A percentile compares a stretch with the other conserved stretches of the same genome.
Conservation (phyloP, 2,329 filamentous ascomycete genomes). For the Fusarium sulawesiense region DNA sequence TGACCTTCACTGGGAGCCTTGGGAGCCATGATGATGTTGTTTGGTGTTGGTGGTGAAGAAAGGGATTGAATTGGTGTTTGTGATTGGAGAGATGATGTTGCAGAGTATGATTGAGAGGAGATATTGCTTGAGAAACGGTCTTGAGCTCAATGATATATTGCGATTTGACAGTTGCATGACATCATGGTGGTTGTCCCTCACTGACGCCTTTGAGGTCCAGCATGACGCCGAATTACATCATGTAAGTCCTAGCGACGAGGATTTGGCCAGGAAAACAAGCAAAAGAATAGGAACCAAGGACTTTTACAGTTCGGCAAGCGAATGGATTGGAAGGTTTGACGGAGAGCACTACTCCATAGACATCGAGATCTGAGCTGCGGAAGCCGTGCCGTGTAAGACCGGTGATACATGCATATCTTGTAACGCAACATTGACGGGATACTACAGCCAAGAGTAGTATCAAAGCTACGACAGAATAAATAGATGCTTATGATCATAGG, state of each 20-base stretch:
- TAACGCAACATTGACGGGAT: not conserved
- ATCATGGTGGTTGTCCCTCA: slow-evolving; percentile 28
- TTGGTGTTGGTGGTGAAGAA: not conserved
- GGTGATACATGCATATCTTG: not conserved
- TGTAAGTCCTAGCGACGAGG: slow-evolving; percentile 17
- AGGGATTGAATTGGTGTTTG: not conserved
- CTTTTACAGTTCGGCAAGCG: slow-evolving; percentile 1
- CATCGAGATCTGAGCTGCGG: slow-evolving; percentile 28
- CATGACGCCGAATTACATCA: slow-evolving; percentile 43
- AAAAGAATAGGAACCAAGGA: slow-evolving; percentile 4
- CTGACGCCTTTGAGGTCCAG: slow-evolving; percentile 20
- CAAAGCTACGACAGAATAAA: not conserved
- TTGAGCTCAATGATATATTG: slow-evolving; percentile 34
- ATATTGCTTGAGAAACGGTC: not conserved
- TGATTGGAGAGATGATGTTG: not conserved
- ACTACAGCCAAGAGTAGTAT: not conserved
- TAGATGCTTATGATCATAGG: not conserved
- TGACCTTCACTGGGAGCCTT: slow-evolving; percentile 34
- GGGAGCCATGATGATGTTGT: slow-evolving; percentile 33
- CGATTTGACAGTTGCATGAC: slow-evolving; percentile 21
- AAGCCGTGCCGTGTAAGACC: not conserved
- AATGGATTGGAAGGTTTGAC: slow-evolving; percentile 23
- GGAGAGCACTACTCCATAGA: not conserved
- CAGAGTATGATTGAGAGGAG: not conserved
- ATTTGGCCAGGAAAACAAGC: slow-evolving; percentile 1